Conservation (phyloP, 305 asterid genomes). For the Fraxinus sp. region DNA sequence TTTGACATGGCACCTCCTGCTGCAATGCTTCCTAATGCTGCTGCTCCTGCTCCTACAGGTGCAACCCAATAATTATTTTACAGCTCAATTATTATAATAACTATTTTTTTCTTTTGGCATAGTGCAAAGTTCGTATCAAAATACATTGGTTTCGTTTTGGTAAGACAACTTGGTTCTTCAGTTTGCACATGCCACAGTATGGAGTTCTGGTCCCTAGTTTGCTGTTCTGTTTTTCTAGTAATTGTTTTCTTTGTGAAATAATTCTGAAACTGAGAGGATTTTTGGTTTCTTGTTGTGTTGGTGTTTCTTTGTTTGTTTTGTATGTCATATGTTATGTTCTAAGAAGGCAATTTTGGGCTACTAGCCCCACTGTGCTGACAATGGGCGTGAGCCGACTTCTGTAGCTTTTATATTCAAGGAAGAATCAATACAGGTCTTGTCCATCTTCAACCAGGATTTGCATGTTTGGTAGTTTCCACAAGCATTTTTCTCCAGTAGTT, state of each 20-base stretch:
- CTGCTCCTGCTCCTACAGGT: slow-evolving; percentile 62
- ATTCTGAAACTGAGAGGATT: slow-evolving; percentile 80
- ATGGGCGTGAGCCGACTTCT: slow-evolving; percentile 99
- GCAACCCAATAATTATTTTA: slow-evolving; percentile 32
- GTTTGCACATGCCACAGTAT: slow-evolving; percentile 35
- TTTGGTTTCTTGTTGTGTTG: slow-evolving; percentile 93
- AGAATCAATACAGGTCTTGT: slow-evolving; percentile 92
- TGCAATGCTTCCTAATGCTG: slow-evolving; percentile 66
- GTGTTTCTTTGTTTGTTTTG: slow-evolving; percentile 97
- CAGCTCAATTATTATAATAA: slow-evolving; percentile 36
- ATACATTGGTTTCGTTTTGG: slow-evolving; percentile 83
- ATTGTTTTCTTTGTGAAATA: slow-evolving; percentile 57
- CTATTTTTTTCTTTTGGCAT: slow-evolving; percentile 48
- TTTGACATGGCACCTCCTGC: slow-evolving; percentile 99
- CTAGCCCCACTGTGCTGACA: slow-evolving; percentile 99
- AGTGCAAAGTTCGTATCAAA: slow-evolving; percentile 77
- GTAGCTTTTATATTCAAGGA: slow-evolving; percentile 96
- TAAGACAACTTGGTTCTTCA: slow-evolving; percentile 71
- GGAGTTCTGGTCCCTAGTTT: slow-evolving; percentile 47
- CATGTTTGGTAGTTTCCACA: slow-evolving; percentile 64
- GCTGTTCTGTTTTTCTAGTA: slow-evolving; percentile 42
- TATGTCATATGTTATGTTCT: slow-evolving; percentile 90
- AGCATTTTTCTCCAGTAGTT: slow-evolving; percentile 27
- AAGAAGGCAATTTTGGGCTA: slow-evolving; percentile 99
- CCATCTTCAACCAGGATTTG: slow-evolving; percentile 94